Conservation (phyloP, 2,329 filamentous ascomycete species). For the Lecanicillium sp. region DNA sequence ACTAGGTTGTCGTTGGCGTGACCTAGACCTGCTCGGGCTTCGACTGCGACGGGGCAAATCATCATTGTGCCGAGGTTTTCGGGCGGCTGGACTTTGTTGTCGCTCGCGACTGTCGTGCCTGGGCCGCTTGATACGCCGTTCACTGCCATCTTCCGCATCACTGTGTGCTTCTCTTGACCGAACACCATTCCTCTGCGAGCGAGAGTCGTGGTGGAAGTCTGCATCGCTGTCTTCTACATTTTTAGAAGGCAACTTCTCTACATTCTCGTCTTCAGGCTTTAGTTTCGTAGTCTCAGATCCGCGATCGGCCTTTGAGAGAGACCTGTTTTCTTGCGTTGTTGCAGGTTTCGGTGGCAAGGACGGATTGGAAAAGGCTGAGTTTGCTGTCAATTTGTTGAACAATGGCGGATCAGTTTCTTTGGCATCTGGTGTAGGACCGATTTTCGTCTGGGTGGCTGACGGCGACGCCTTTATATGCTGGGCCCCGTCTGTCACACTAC, state of each 20-base stretch:
- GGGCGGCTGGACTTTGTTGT: background rate
- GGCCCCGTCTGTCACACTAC: background rate
- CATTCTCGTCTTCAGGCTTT: background rate
- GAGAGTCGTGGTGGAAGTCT: slow-evolving; percentile 1
- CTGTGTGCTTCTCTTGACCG: background rate
- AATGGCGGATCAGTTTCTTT: background rate
- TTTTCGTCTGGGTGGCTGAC: background rate
- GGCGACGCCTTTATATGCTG: background rate
- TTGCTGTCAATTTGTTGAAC: background rate
- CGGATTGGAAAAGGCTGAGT: background rate
- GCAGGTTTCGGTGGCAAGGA: slow-evolving; percentile 5
- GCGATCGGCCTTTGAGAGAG: background rate
- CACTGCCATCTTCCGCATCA: background rate
- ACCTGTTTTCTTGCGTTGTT: background rate
- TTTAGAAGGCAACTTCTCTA: background rate
- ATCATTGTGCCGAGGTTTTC: background rate
- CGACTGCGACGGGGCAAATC: slow-evolving; percentile 3
- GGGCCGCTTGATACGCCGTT: background rate
- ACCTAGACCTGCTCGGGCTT: slow-evolving; percentile 3
- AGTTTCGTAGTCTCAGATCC: background rate
- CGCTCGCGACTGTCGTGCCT: slow-evolving; percentile 4
- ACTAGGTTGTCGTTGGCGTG: slow-evolving; percentile 1
- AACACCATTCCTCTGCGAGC: background rate
- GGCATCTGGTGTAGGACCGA: background rate
- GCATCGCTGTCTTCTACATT: background rate